These are phyloP conservation scores for Cruciata laevipes DNA, from an alignment of 257 asterid genomes.

Conservation along the genomic window DNA sequence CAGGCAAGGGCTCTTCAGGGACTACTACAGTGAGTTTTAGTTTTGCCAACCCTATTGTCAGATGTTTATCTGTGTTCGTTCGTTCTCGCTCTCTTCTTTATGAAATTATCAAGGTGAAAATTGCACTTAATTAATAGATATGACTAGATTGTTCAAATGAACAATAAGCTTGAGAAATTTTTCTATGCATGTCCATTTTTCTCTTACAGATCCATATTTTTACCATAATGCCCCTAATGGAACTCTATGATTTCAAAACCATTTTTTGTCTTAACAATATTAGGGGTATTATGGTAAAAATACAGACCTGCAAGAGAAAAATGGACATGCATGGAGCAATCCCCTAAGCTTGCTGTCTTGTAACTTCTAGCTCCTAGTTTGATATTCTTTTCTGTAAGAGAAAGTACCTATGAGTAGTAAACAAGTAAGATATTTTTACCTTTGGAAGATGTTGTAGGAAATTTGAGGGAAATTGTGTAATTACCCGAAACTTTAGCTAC, in stretches of 20 bases:
- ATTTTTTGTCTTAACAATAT: too few relatives aligned
- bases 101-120: too few relatives aligned
- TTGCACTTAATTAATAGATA: neutral
- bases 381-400: neutral
- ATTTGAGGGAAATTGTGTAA: too few relatives aligned
- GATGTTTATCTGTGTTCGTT: neutral
- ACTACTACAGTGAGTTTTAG: conserved; percentile 53
- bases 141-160: neutral
- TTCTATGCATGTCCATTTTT: too few relatives aligned
- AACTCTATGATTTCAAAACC: too few relatives aligned
- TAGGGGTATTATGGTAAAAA: too few relatives aligned
- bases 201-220: too few relatives aligned
- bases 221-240: too few relatives aligned
- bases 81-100: neutral
- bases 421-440: neutral
- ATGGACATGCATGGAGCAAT: too few relatives aligned
- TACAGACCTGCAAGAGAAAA: too few relatives aligned
- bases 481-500: too few relatives aligned
- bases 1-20: conserved; percentile 48
- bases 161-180: neutral
- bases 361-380: neutral
- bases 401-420: neutral
- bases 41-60: neutral
- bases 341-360: neutral
- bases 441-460: neutral